A percentile compares a stretch with the other conserved stretches of the same genome.
Evolutionary conservation across 129 eudicot genomes (phyloP).

Genomic region (Logfia minima): DNA sequence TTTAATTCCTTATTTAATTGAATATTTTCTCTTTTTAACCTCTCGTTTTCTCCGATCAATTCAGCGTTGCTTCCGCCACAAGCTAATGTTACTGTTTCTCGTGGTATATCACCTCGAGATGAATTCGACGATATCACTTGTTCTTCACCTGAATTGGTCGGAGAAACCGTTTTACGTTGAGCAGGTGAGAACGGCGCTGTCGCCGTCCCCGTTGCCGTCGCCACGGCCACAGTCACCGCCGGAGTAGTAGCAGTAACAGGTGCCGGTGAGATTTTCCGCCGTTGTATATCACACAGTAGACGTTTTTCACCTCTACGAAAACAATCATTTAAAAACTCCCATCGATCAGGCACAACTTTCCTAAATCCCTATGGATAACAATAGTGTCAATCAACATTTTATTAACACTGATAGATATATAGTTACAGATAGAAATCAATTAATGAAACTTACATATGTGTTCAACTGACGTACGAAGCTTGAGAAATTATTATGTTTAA

Average conservation of each 20-base stretch:
- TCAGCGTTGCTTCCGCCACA: constrained; percentile 40
- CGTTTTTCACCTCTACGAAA: constrained; percentile 70
- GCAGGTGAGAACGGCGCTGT: constrained; percentile 22
- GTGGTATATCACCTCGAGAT: constrained; percentile 42
- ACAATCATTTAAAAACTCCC: constrained; percentile 78
- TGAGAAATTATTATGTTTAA: constrained; percentile 89
- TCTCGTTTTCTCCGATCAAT: constrained; percentile 63
- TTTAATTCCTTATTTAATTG: constrained; percentile 63
- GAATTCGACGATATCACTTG: constrained; percentile 73
- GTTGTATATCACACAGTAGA: constrained; percentile 66
- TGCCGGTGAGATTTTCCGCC: constrained; percentile 49
- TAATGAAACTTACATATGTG: constrained; percentile 59
- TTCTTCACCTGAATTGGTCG: constrained; percentile 69
- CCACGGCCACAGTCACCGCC: constrained; percentile 9
- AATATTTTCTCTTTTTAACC: constrained; percentile 57
- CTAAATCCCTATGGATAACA: constrained; percentile 63
- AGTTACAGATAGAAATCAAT: neutral
- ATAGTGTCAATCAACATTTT: neutral
- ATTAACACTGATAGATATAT: neutral
- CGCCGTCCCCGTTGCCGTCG: neutral
- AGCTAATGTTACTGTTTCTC: constrained; percentile 19
- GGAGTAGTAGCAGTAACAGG: constrained; percentile 15
- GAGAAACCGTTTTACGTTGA: constrained; percentile 40
- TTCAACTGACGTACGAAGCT: constrained; percentile 90
- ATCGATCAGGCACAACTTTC: constrained; percentile 79